Percentiles rank a stretch among this genome's conserved stretches.
phyloP scores from a whole-genome alignment of 306 rosid genomes.

The Echinosophora koreensis region DNA sequence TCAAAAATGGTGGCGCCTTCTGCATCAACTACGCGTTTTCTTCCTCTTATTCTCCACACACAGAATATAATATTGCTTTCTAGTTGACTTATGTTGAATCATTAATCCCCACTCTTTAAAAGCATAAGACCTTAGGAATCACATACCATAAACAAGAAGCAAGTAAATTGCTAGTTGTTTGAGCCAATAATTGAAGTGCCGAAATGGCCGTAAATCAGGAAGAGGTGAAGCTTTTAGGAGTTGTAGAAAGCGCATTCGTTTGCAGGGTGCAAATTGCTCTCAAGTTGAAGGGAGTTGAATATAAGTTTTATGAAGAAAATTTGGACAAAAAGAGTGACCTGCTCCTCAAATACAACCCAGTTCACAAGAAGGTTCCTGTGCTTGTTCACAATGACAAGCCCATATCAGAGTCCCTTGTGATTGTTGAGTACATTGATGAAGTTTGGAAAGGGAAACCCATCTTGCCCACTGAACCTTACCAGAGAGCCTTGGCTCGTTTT shows the following conservation, averaged over 20 bases:
- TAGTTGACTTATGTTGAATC: no score
- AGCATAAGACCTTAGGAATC: no score
- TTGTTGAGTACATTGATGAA: conserved; percentile 63
- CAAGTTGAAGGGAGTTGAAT: conserved; percentile 55
- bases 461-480: conserved; percentile 57
- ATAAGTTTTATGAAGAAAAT: conserved; percentile 49
- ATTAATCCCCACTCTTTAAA: no score
- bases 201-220: background rate
- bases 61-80: no score
- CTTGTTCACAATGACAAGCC: conserved; percentile 62
- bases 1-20: no score
- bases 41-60: no score
- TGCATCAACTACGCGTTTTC: no score
- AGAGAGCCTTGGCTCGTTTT: conserved; percentile 64
- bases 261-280: conserved; percentile 48
- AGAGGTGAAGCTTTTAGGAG: conserved; percentile 42
- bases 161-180: no score
- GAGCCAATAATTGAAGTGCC: no score
- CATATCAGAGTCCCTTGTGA: conserved; percentile 64
- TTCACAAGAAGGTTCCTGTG: conserved; percentile 64
- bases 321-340: conserved; percentile 48
- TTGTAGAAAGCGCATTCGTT: conserved; percentile 45
- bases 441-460: conserved; percentile 55
- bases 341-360: conserved; percentile 65
- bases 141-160: no score